A percentile compares a stretch with the other conserved stretches of the same genome.
Conservation (phyloP, 108 stramenopile species). For the Cyclotella baltica region DNA sequence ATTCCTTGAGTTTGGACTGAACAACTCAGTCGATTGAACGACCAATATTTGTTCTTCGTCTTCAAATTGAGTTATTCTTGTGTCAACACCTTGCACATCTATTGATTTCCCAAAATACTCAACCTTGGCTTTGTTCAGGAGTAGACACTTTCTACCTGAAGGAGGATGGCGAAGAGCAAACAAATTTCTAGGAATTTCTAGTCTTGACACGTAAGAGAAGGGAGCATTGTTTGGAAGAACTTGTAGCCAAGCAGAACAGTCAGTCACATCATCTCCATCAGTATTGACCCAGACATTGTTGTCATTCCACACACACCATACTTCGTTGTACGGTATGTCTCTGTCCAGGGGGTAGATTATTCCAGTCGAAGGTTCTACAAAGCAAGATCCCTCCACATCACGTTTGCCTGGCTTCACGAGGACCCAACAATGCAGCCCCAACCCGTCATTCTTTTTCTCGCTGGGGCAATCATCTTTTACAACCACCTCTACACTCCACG, state of each 20-base stretch:
- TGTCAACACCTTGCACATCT: slow-evolving; percentile 65
- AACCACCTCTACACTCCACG: slow-evolving; percentile 4
- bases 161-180: slow-evolving; percentile 59
- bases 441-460: slow-evolving; percentile 35
- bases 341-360: slow-evolving; percentile 47
- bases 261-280: slow-evolving; percentile 14
- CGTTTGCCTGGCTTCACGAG: slow-evolving; percentile 64
- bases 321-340: slow-evolving; percentile 56
- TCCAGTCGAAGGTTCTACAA: slow-evolving; percentile 83
- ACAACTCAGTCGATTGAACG: slow-evolving; percentile 59
- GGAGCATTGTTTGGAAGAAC: slow-evolving; percentile 1
- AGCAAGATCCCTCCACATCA: slow-evolving; percentile 44
- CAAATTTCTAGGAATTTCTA: slow-evolving; percentile 42
- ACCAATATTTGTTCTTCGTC: slow-evolving; percentile 56
- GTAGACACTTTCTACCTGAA: slow-evolving; percentile 52
- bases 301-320: slow-evolving; percentile 74
- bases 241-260: slow-evolving; percentile 16
- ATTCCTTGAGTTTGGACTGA: slow-evolving; percentile 45
- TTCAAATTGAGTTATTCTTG: slow-evolving; percentile 55
- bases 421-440: slow-evolving; percentile 78
- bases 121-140: slow-evolving; percentile 62
- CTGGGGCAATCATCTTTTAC: slow-evolving; percentile 20
- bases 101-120: slow-evolving; percentile 65
- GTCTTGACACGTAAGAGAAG: slow-evolving; percentile 15
- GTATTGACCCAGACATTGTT: slow-evolving; percentile 76